Evolutionary conservation across 805 yeast species (phyloP).

Genomic region (Wickerhamiella brachini): DNA sequence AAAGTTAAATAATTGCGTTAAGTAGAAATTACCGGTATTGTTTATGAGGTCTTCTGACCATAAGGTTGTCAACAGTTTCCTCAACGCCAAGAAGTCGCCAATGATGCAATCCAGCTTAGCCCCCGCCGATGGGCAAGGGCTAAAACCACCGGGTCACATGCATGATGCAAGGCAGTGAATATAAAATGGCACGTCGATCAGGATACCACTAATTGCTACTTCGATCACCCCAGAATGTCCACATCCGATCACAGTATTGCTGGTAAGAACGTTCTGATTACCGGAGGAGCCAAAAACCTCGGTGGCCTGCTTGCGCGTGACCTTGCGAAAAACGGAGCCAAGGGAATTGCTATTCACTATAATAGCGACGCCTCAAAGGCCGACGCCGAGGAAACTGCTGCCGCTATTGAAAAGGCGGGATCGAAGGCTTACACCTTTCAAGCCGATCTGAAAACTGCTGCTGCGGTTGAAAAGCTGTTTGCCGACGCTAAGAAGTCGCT

Average conservation of each 20-base stretch:
- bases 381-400: slow-evolving; percentile 27
- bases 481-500: slow-evolving; percentile 31
- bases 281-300: slow-evolving; percentile 52
- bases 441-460: slow-evolving; percentile 32
- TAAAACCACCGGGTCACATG: too few species aligned
- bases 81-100: too few species aligned
- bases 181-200: not conserved
- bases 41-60: too few species aligned
- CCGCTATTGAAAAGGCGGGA: slow-evolving; percentile 26
- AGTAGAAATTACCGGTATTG: too few species aligned
- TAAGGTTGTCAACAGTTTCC: too few species aligned
- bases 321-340: slow-evolving; percentile 40
- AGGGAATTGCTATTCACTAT: slow-evolving; percentile 39
- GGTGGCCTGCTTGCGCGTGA: slow-evolving; percentile 41
- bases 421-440: slow-evolving; percentile 32
- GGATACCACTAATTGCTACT: not conserved
- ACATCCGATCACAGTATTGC: slow-evolving; percentile 2
- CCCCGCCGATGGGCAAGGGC: too few species aligned
- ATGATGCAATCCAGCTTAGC: too few species aligned
- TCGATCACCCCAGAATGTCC: not conserved
- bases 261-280: slow-evolving; percentile 40
- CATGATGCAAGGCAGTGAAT: too few species aligned
- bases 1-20: too few species aligned
- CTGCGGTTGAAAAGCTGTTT: slow-evolving; percentile 33
- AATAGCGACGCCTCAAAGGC: slow-evolving; percentile 32